A percentile compares a stretch with the other conserved stretches of the same genome.
phyloP scores from a whole-genome alignment of 179 eudicot species.

The Patellifolia procumbens region DNA sequence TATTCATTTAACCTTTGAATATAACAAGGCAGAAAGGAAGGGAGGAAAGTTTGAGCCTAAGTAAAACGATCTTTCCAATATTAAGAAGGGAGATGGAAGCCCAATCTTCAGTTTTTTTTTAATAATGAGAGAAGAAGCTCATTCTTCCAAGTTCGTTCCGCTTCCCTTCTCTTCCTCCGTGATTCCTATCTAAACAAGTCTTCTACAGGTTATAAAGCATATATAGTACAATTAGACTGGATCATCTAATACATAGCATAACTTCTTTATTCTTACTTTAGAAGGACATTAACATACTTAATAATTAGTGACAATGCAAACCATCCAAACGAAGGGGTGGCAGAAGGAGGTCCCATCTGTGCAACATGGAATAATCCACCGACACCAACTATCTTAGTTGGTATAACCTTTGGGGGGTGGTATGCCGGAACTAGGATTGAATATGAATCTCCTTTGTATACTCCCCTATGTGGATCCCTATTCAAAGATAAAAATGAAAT shows the following conservation, averaged over 20 bases:
- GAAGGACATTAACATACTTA: neutral
- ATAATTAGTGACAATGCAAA: constrained; percentile 1
- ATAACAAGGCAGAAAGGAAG: neutral
- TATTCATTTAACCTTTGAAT: neutral
- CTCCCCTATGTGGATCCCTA: constrained; percentile 1
- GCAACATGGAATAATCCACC: constrained; percentile 6
- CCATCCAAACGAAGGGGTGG: constrained; percentile 10
- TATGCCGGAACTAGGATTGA: neutral
- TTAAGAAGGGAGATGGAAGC: too few species aligned
- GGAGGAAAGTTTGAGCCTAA: too few species aligned
- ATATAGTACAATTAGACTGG: neutral
- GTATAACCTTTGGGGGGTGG: neutral
- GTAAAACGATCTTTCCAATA: too few species aligned
- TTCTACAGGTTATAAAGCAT: neutral
- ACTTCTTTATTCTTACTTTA: neutral
- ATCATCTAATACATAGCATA: neutral
- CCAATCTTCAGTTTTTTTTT: too few species aligned
- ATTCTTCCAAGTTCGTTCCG: neutral
- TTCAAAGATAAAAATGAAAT: constrained; percentile 5
- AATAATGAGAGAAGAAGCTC: too few species aligned
- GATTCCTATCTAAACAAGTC: neutral
- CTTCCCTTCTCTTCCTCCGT: neutral
- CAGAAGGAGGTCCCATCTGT: constrained; percentile 5
- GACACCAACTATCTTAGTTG: neutral
- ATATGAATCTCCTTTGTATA: neutral